Conservation (phyloP, 371 early-diverging fungal genomes). For the Rhizomucor pusillus region DNA sequence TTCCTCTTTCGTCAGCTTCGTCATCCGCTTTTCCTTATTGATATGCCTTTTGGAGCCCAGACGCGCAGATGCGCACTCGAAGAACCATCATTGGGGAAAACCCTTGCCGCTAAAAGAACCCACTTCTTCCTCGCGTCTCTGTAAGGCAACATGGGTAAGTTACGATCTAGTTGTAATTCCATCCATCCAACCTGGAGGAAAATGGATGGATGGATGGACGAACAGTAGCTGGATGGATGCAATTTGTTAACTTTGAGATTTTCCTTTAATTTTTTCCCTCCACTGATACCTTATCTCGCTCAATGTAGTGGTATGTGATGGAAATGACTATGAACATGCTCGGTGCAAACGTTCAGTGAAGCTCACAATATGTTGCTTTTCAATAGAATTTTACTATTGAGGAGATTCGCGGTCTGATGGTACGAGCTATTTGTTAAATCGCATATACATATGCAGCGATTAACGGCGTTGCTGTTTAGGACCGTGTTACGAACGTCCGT, state of each 20-base stretch:
- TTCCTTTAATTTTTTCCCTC: not conserved
- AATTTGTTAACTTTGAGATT: too few species aligned
- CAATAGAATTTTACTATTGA: slow-evolving; percentile 18
- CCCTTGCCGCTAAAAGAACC: too few species aligned
- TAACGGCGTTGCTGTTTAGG: slow-evolving; percentile 3
- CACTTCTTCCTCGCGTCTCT: slow-evolving; percentile 9
- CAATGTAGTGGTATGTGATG: not conserved
- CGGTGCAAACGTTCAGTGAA: too few species aligned
- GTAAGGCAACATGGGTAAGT: slow-evolving; percentile 22
- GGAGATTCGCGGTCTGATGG: slow-evolving; percentile 19
- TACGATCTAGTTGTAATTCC: slow-evolving; percentile 2
- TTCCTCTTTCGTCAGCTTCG: too few species aligned
- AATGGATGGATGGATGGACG: slow-evolving; percentile 15
- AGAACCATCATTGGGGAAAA: too few species aligned
- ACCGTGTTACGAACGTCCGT: slow-evolving; percentile 81
- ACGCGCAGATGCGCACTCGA: too few species aligned
- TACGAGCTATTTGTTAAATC: not conserved
- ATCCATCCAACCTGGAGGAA: too few species aligned
- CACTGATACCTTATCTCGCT: not conserved
- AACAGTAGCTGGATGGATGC: not conserved
- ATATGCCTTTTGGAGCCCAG: too few species aligned
- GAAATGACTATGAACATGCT: slow-evolving; percentile 6
- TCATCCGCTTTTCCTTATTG: too few species aligned
- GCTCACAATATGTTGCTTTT: too few species aligned
- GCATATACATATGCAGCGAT: not conserved